phyloP scores from a whole-genome alignment of 2,329 filamentous ascomycete species.

The Claviceps digitariae region DNA sequence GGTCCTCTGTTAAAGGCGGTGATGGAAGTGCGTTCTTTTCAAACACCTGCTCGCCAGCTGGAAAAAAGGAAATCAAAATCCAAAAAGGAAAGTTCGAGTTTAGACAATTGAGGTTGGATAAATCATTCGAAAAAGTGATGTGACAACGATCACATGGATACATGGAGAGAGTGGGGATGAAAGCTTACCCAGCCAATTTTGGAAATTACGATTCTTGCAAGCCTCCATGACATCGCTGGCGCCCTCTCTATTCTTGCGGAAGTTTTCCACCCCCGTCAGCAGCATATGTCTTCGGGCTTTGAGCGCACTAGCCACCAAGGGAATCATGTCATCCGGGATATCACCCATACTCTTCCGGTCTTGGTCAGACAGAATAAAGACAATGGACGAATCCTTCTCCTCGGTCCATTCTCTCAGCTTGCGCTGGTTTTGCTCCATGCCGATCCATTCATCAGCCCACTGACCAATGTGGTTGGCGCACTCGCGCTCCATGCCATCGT shows the following conservation, averaged over 20 bases:
- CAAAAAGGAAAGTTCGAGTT: not conserved
- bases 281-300: constrained; percentile 17
- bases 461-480: constrained; percentile 17
- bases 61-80: not conserved
- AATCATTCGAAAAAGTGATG: not conserved
- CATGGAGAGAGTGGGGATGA: not conserved
- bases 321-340: constrained; percentile 16
- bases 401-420: constrained; percentile 19
- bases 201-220: constrained; percentile 13
- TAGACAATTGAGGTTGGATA: not conserved
- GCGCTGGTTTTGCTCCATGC: constrained; percentile 13
- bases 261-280: constrained; percentile 7
- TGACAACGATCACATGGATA: not conserved
- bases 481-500: constrained; percentile 12
- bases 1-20: constrained; percentile 9
- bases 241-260: constrained; percentile 3
- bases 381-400: constrained; percentile 9
- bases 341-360: constrained; percentile 18
- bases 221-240: constrained; percentile 14
- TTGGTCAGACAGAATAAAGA: constrained; percentile 13
- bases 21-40: constrained; percentile 16
- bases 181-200: constrained; percentile 25
- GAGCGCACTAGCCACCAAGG: constrained; percentile 20
- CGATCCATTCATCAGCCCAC: constrained; percentile 26
- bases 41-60: constrained; percentile 18